Conservation (phyloP, 345 rosid species). For the Camelina laxa region DNA sequence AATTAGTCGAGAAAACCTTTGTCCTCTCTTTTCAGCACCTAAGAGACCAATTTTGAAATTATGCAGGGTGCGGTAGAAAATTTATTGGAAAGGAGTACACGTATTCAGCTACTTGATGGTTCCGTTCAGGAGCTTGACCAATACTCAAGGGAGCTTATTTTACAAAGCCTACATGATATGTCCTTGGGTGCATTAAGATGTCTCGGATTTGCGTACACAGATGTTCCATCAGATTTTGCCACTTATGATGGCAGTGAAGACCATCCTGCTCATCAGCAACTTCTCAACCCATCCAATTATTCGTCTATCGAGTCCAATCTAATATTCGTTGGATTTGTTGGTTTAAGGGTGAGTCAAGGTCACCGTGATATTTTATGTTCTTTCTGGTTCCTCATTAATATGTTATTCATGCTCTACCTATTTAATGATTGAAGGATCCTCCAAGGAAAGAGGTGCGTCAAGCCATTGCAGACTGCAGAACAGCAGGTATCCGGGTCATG, state of each 20-base stretch:
- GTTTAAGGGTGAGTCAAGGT: conserved; percentile 68
- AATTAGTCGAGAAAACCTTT: not conserved
- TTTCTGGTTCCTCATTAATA: conserved; percentile 19
- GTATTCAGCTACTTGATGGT: conserved; percentile 76
- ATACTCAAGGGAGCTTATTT: conserved; percentile 58
- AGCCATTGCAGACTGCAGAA: conserved; percentile 95
- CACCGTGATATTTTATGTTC: not conserved
- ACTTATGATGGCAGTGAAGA: conserved; percentile 88
- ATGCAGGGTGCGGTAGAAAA: conserved; percentile 97
- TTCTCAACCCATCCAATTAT: conserved; percentile 74
- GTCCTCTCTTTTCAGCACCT: conserved; percentile 1
- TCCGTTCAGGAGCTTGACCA: conserved; percentile 67
- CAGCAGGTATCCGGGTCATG: conserved; percentile 97
- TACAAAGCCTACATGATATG: conserved; percentile 71
- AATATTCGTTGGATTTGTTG: conserved; percentile 82
- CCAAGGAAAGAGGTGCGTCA: conserved; percentile 93
- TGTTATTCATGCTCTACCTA: conserved; percentile 16
- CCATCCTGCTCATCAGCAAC: conserved; percentile 84
- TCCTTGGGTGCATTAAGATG: conserved; percentile 81
- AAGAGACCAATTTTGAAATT: conserved; percentile 6
- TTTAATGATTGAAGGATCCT: conserved; percentile 69
- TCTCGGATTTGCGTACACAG: conserved; percentile 29
- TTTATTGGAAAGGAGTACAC: conserved; percentile 84
- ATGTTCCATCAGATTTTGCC: conserved; percentile 52
- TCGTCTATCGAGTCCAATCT: conserved; percentile 83